Evolutionary conservation across 768 basidiomycete species (phyloP), one percentile per base, ranked within the genome.

Genomic region (Cystobasidium tubakii): DNA sequence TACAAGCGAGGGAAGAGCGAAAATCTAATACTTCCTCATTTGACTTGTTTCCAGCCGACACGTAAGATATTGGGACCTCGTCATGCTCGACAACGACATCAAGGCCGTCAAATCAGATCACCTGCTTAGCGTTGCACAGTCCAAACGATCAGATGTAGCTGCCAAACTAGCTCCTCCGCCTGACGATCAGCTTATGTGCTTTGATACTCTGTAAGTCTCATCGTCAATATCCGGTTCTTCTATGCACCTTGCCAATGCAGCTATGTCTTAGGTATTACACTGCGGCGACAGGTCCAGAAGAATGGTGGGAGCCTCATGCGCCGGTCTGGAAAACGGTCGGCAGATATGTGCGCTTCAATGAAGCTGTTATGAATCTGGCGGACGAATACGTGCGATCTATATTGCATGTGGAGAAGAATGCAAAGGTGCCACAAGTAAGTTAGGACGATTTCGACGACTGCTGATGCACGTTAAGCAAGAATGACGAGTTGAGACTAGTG

Each of bases 321-420:
- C 77, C 74, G 4, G 76, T 75, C 17, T 79, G 79, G 79, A 46
- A 71, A n/a, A 36, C 55, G 15, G 72, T 79, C 25, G 79, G 74
- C 1, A 36, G 62, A 25, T 73, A 79, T 66, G 43, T 69, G 15
- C 78, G 69, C 64, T 77, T 44, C 73, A 73, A 55, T 27, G 2
- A 33, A 36, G 69, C 29, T n/a, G 55, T 71, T n/a, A 12, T 2
- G 7, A 31, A 9, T 34, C 54, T 71, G 15, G 69, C 54, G n/a
- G 69, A 71, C 36, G 25, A 17, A 7, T 71, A 71, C 27, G 2
- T 71, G 2, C 50, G 54, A 13, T 27, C 34, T 34, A n/a, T 60
- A 27, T 54, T 71, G 25, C 17, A 55, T 7, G 29, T 39, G 12
- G 69, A 71, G 19, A 55, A 39, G 42, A 33, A 50, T 13, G 69